Evolutionary conservation across 345 rosid species (phyloP), one percentile per base, ranked within the genome.

Genomic region (Moricandia arvensis): DNA sequence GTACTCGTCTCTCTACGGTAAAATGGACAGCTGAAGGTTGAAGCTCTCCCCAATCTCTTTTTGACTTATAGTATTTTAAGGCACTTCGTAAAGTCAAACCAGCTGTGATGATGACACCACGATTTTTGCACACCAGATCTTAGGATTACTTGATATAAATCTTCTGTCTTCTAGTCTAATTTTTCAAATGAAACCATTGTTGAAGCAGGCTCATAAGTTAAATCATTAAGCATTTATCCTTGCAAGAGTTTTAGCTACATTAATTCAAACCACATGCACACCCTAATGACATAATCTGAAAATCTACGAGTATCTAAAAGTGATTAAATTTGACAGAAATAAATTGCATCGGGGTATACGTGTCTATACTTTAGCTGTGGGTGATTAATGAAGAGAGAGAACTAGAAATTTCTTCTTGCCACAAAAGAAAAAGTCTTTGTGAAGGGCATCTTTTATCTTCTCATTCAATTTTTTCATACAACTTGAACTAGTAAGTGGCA

Each of bases 11-110:
- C 38, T 29, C 58, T 41, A 67, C 53, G 18, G 68, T 55, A 38
- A 5, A 73, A 37, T 30, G 13, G 67, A 35, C 54, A 67, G 79
- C 61, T 67, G 73, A 37, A 34, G 59, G 61, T 60, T 47, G 6
- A 75, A 49, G 15, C 4, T 59, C 4, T 47, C n/a, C n/a, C n/a
- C 4, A 6, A 43, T 1, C 33, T 61, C 51, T n/a, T 38, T 21
- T 38, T 75, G 68, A 68, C 55, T 75, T 59, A 21, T 21, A 21
- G 29, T 51, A 1, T 16, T 60, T 60, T 43, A 47, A 47, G n/a
- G 54, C 54, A 49, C 8, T 45, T 8, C 41, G 2, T 10, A 38
- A n/a, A n/a, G n/a, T 27, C 29, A 15, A 66, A 16, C 27, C 62
- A 67, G 55, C 54, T 75, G 54, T 47, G 51, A 67, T 34, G 61